phyloP scores from a whole-genome alignment of 2,329 filamentous ascomycete genomes.

The Pyrenophora teres region DNA sequence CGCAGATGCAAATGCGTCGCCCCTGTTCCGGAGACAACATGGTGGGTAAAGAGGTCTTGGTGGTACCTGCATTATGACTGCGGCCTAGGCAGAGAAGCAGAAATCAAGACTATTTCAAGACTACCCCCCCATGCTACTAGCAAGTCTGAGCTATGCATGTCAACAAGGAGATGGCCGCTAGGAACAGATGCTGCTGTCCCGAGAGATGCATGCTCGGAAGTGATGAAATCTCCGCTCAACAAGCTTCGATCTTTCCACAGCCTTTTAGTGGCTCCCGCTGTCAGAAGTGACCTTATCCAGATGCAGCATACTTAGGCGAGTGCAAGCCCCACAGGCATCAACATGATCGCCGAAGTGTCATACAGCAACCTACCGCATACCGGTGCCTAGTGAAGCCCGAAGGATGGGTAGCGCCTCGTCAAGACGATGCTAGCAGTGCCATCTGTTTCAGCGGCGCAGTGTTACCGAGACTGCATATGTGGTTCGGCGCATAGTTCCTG shows the following conservation, averaged over 20 bases:
- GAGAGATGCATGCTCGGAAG: neutral
- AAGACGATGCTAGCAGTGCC: slow-evolving; percentile 4
- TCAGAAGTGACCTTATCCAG: slow-evolving; percentile 8
- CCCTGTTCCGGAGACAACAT: neutral
- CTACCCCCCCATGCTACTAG: neutral
- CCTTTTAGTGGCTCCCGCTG: slow-evolving; percentile 8
- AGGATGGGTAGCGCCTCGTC: slow-evolving; percentile 2
- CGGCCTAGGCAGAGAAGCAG: neutral
- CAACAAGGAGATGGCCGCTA: neutral
- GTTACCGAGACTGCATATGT: slow-evolving; percentile 17
- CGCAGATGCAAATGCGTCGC: neutral
- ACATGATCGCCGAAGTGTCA: slow-evolving; percentile 5
- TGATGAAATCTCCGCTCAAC: slow-evolving; percentile 1
- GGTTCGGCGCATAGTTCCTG: slow-evolving; percentile 39
- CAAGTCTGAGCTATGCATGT: neutral
- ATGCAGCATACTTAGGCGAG: slow-evolving; percentile 5
- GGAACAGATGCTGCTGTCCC: neutral
- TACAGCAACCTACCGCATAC: neutral
- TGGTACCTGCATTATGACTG: neutral
- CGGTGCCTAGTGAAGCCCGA: neutral
- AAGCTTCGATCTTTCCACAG: slow-evolving; percentile 3
- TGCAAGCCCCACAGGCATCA: neutral
- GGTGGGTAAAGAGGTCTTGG: neutral
- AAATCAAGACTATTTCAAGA: neutral
- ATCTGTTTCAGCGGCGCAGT: slow-evolving; percentile 12